These are phyloP conservation scores for Babesia caballi DNA, from an alignment of 169 alveolate genomes.

Conservation along the genomic window DNA sequence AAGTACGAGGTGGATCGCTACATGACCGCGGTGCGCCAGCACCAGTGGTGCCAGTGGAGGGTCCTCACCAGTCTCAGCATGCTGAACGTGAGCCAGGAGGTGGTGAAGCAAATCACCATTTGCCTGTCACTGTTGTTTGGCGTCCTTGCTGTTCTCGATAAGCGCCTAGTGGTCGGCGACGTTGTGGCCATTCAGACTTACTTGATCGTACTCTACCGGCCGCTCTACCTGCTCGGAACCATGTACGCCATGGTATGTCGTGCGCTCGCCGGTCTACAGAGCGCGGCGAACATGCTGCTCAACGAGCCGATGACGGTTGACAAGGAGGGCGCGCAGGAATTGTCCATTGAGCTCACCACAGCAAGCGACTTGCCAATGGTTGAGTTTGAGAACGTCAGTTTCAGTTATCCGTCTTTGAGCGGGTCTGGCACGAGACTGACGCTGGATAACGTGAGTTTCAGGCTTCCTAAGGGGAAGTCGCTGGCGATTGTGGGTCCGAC, in stretches of 20 bases:
- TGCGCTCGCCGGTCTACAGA: conserved; percentile 49
- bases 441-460: conserved; percentile 40
- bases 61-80: conserved; percentile 67
- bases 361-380: conserved; percentile 23
- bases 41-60: conserved; percentile 58
- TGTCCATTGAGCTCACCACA: neutral
- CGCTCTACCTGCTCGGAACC: conserved; percentile 71
- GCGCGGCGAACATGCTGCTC: conserved; percentile 38
- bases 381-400: conserved; percentile 47
- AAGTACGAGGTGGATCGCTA: conserved; percentile 64
- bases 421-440: neutral
- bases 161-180: conserved; percentile 20
- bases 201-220: conserved; percentile 66
- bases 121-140: conserved; percentile 29
- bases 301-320: conserved; percentile 14
- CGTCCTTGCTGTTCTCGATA: neutral
- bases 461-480: conserved; percentile 56
- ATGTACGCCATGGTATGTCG: conserved; percentile 66
- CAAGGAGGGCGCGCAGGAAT: neutral
- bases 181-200: conserved; percentile 55
- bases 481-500: conserved; percentile 76
- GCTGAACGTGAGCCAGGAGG: conserved; percentile 68
- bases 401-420: conserved; percentile 1
- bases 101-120: conserved; percentile 40
- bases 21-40: conserved; percentile 60